These are phyloP conservation scores for Cercospora sp. DNA, from an alignment of 2,329 filamentous ascomycete species.

Conservation along the genomic window DNA sequence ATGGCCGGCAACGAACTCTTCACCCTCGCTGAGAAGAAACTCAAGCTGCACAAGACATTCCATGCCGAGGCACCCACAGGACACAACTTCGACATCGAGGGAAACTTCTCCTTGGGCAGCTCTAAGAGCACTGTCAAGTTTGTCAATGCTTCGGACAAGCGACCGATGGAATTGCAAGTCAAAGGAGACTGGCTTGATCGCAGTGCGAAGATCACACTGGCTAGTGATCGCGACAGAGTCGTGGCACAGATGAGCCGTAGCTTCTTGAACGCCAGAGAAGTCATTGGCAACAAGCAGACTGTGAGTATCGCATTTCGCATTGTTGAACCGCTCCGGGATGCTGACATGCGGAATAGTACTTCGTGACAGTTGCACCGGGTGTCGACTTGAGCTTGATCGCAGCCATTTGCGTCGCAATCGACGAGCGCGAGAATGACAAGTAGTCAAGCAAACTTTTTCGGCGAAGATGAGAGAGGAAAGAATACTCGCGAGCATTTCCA, in stretches of 20 bases:
- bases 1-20: slow-evolving; percentile 50
- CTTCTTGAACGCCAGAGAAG: slow-evolving; percentile 57
- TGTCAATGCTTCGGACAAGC: slow-evolving; percentile 49
- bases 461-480: no score
- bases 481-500: slow-evolving; percentile 53
- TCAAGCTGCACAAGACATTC: slow-evolving; percentile 56
- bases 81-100: slow-evolving; percentile 44
- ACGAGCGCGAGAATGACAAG: slow-evolving; percentile 62
- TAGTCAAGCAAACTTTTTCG: no score
- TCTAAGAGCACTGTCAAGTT: slow-evolving; percentile 60
- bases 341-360: slow-evolving; percentile 48
- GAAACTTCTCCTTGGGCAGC: slow-evolving; percentile 53
- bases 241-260: slow-evolving; percentile 63
- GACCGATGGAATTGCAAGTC: slow-evolving; percentile 54
- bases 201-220: slow-evolving; percentile 57
- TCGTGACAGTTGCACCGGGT: slow-evolving; percentile 61
- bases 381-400: slow-evolving; percentile 66
- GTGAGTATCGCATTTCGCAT: slow-evolving; percentile 23
- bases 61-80: slow-evolving; percentile 44
- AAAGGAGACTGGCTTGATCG: slow-evolving; percentile 63
- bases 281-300: slow-evolving; percentile 63
- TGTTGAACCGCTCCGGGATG: neutral
- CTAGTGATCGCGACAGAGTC: slow-evolving; percentile 42
- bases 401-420: slow-evolving; percentile 67
- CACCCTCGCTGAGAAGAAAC: slow-evolving; percentile 56